Evolutionary conservation across 768 basidiomycete species (phyloP), one percentile per base, ranked within the genome.

Genomic region (Lactarius akahatsu): DNA sequence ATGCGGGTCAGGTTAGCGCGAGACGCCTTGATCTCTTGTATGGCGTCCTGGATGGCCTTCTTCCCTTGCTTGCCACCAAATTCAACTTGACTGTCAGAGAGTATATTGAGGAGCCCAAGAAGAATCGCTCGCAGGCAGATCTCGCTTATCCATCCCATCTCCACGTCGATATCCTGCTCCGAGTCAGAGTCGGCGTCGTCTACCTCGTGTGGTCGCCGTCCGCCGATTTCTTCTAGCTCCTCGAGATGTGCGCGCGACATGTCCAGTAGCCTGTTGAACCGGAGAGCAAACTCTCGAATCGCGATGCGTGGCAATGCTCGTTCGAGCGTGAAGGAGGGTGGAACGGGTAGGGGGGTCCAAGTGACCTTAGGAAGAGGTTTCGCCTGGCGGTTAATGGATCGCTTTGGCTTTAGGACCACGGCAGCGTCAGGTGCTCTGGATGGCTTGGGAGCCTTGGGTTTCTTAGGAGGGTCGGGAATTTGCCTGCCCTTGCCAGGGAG

Each of bases 201-300:
- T 26, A 80, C 77, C 3, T 78, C 79, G n/a, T 76, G 76, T 16
- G 67, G 70, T 28, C 69, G 69, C 18, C 45, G 23, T 11, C 66
- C 79, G 47, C 75, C 78, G 57, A 88, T 78, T 60, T 81, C 69
- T 52, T 72, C 75, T n/a, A 80, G 70, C 57, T 79, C 80, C 34
- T 90, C 90, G 9, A 93, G 76, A 65, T 91, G 88, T 56, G 88
- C 85, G 5, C 88, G 73, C 62, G 84, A 73, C 50, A 82, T 79
- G 32, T 85, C 83, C 70, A 87, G 74, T 18, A 84, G 63, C 34
- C 79, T 77, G 1, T 80, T 78, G 69, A 92, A 92, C 40, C 91
- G 82, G 57, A 89, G 72, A 13, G 84, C 73, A 73, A 92, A 94
- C 75, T 93, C 91, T 64, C 91, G 85, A 52, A 92, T 87, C 70